phyloP scores from a whole-genome alignment of 2,329 filamentous ascomycete species.

The Cladosporium colombiae region DNA sequence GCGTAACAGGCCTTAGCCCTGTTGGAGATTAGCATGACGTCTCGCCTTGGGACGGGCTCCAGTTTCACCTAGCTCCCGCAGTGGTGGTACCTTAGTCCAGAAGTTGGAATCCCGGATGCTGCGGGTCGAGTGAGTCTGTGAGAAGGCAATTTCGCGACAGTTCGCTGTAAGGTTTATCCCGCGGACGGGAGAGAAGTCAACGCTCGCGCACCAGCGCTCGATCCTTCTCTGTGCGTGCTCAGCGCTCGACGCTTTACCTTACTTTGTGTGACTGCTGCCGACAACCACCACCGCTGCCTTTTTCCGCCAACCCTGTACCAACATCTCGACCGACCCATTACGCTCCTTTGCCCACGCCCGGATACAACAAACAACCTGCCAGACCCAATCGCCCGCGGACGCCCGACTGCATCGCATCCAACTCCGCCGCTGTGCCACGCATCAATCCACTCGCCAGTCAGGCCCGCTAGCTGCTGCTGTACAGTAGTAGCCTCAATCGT shows the following conservation, averaged over 20 bases:
- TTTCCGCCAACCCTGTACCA: background rate
- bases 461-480: background rate
- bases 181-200: background rate
- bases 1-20: background rate
- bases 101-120: background rate
- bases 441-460: background rate
- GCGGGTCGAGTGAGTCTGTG: background rate
- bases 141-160: background rate
- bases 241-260: background rate
- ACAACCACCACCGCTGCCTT: background rate
- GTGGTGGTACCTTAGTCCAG: background rate
- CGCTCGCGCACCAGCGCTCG: background rate
- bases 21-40: slow-evolving; percentile 4
- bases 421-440: background rate
- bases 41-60: background rate
- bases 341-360: background rate
- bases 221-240: background rate
- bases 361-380: background rate
- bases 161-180: background rate
- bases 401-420: background rate
- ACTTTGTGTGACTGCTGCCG: background rate
- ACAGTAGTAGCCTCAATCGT: background rate
- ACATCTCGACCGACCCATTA: background rate
- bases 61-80: background rate
- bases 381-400: background rate